Percentiles rank a stretch among this genome's conserved stretches.
These are phyloP conservation scores for Ophiocordyceps sinensis DNA, from an alignment of 2,329 filamentous ascomycete species.

Conservation along the genomic window DNA sequence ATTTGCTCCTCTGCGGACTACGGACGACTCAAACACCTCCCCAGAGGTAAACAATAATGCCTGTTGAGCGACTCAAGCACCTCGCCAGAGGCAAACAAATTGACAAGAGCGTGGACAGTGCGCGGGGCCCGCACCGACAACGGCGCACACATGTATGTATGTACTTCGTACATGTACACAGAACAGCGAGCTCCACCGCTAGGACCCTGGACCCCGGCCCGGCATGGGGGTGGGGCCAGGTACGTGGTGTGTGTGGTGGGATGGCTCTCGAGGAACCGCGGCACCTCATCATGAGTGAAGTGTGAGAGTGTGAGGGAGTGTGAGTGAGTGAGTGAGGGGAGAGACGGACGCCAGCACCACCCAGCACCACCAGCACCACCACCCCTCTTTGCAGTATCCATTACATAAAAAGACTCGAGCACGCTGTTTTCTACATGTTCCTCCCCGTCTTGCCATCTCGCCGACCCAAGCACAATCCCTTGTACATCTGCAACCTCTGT, in stretches of 20 bases:
- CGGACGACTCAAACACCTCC: not conserved
- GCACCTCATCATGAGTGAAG: not conserved
- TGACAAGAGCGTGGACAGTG: not conserved
- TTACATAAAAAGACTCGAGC: slow-evolving; percentile 25
- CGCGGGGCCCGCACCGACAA: not conserved
- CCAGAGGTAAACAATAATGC: not conserved
- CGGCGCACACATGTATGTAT: not conserved
- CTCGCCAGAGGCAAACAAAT: not conserved
- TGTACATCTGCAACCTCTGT: not conserved
- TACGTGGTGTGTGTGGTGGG: slow-evolving; percentile 1
- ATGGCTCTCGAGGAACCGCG: not conserved
- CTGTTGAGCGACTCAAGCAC: not conserved
- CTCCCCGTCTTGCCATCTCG: slow-evolving; percentile 14
- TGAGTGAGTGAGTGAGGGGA: not conserved
- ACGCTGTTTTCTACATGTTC: slow-evolving; percentile 12
- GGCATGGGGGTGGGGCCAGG: not conserved
- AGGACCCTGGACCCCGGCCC: not conserved
- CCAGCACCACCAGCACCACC: slow-evolving; percentile 2
- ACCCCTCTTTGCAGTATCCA: slow-evolving; percentile 18
- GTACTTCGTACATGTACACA: too few relatives aligned
- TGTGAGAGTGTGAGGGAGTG: not conserved
- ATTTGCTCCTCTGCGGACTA: not conserved
- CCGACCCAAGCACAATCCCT: slow-evolving; percentile 1
- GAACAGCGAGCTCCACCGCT: too few relatives aligned
- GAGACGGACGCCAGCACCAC: not conserved